A percentile compares a stretch with the other conserved stretches of the same genome.
phyloP scores from a whole-genome alignment of 176 grass and related monocot genomes.

The Guadua angustifolia region DNA sequence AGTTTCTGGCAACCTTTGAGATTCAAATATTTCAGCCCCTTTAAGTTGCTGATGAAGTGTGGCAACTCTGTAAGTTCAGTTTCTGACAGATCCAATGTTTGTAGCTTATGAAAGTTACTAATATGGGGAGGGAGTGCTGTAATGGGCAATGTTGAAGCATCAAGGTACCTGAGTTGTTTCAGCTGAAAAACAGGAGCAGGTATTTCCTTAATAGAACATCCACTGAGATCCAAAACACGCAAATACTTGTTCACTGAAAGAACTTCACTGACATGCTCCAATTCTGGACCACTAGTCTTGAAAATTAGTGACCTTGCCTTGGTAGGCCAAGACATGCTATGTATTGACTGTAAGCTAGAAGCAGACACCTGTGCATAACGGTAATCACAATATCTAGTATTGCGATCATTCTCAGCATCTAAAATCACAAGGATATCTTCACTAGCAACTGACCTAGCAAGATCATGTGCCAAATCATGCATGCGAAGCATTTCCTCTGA shows the following conservation, averaged over 20 bases:
- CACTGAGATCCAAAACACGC: constrained; percentile 56
- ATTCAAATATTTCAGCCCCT: constrained; percentile 59
- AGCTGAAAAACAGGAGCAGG: constrained; percentile 49
- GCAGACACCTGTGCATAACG: constrained; percentile 50
- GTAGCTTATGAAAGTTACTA: constrained; percentile 52
- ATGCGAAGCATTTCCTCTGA: constrained; percentile 51
- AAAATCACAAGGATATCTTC: constrained; percentile 62
- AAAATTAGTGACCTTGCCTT: constrained; percentile 60
- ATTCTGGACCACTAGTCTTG: constrained; percentile 31
- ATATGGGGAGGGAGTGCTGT: constrained; percentile 44
- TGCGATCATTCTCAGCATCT: constrained; percentile 38
- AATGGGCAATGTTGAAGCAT: constrained; percentile 54
- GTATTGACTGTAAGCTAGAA: constrained; percentile 47
- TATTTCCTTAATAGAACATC: constrained; percentile 48
- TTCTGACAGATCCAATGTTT: constrained; percentile 57
- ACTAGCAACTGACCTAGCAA: constrained; percentile 65
- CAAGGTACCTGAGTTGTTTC: constrained; percentile 66
- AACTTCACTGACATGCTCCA: constrained; percentile 47
- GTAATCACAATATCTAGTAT: constrained; percentile 46
- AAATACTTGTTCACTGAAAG: constrained; percentile 53
- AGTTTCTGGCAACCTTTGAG: constrained; percentile 63
- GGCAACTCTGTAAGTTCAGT: constrained; percentile 54
- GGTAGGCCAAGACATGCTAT: constrained; percentile 48
- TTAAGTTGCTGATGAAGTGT: constrained; percentile 46
- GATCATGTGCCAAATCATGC: constrained; percentile 62